Conservation (phyloP, 23 red algal species). For the Porphyridium purpureum region DNA sequence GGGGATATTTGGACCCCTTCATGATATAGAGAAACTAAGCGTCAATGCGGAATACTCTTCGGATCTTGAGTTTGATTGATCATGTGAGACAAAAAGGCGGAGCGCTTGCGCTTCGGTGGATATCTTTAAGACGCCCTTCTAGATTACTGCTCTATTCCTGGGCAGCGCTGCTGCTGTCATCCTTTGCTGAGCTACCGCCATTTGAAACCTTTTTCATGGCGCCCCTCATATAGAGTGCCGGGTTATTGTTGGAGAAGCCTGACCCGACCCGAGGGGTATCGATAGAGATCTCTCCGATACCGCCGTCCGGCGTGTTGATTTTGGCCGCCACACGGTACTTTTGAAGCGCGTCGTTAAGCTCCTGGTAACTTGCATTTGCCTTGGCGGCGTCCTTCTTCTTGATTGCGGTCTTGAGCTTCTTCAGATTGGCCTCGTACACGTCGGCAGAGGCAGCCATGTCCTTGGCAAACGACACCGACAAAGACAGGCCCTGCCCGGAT, state of each 20-base stretch:
- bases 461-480: constrained; percentile 32
- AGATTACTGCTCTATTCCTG: too few species aligned
- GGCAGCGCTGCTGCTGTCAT: too few species aligned
- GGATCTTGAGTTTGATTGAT: too few species aligned
- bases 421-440: constrained; percentile 19
- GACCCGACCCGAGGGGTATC: constrained; percentile 28
- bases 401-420: constrained; percentile 15
- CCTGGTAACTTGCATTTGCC: constrained; percentile 14
- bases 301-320: constrained; percentile 38
- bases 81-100: too few species aligned
- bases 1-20: too few species aligned
- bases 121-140: too few species aligned
- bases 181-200: too few species aligned
- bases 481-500: constrained; percentile 32
- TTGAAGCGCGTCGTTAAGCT: constrained; percentile 18
- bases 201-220: too few species aligned
- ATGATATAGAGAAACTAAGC: too few species aligned
- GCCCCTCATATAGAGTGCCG: constrained; percentile 40
- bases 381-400: constrained; percentile 29
- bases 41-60: too few species aligned
- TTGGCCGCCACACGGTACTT: constrained; percentile 25
- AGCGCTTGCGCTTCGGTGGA: too few species aligned
- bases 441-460: constrained; percentile 32
- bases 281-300: constrained; percentile 43
- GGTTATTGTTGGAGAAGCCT: constrained; percentile 60